Evolutionary conservation across 225 moss, liverwort and hornwort genomes (phyloP).

Genomic region (Pleurozium schreberi): DNA sequence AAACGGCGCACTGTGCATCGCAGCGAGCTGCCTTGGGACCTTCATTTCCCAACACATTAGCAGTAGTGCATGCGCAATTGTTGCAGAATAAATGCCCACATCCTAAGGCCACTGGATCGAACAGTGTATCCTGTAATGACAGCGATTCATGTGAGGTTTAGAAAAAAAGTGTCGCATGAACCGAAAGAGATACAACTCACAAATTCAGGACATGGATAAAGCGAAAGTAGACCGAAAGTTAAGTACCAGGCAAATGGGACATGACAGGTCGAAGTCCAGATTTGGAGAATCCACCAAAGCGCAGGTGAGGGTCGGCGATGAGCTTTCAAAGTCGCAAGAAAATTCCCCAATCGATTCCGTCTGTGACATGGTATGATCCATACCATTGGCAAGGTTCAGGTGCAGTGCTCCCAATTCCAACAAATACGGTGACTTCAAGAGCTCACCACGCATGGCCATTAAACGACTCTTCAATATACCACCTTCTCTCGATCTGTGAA

Average conservation of each 20-base stretch:
- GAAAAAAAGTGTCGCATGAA: neutral
- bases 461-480: constrained; percentile 57
- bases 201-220: neutral
- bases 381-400: constrained; percentile 53
- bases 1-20: constrained; percentile 54
- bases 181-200: neutral
- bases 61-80: constrained; percentile 79
- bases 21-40: constrained; percentile 49
- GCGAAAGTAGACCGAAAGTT: neutral
- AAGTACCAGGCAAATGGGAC: constrained; percentile 79
- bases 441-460: constrained; percentile 66
- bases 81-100: constrained; percentile 92
- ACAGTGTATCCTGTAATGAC: constrained; percentile 60
- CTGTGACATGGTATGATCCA: neutral
- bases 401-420: constrained; percentile 83
- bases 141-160: neutral
- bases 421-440: constrained; percentile 85
- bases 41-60: constrained; percentile 40
- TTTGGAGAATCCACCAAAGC: constrained; percentile 35
- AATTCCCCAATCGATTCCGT: constrained; percentile 10
- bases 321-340: constrained; percentile 54
- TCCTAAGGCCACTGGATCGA: constrained; percentile 70
- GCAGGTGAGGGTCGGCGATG: constrained; percentile 56
- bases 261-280: constrained; percentile 70
- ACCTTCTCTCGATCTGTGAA: constrained; percentile 59